Conservation (phyloP, 2,329 filamentous ascomycete genomes). For the Aaosphaeria pasadenensis region DNA sequence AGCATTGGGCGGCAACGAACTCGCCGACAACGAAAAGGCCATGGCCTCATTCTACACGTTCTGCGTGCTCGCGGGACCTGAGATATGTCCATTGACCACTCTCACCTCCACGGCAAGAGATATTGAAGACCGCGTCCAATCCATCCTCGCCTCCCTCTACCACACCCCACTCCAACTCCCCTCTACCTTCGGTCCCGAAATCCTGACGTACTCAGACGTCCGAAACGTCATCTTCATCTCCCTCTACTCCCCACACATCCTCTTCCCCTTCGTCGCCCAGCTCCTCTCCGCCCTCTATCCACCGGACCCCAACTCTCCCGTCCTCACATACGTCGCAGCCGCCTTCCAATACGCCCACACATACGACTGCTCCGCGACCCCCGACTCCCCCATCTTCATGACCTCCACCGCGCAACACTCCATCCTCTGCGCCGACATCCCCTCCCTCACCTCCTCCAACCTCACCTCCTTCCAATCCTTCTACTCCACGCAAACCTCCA, state of each 20-base stretch:
- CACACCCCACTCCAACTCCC: constrained; percentile 40
- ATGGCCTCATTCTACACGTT: constrained; percentile 44
- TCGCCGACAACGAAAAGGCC: constrained; percentile 44
- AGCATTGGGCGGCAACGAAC: constrained; percentile 38
- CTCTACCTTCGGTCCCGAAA: constrained; percentile 19
- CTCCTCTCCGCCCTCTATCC: constrained; percentile 35
- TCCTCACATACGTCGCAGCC: constrained; percentile 19
- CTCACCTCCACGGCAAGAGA: constrained; percentile 26
- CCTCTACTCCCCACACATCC: constrained; percentile 33
- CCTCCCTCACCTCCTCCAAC: constrained; percentile 25
- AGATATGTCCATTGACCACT: constrained; percentile 39
- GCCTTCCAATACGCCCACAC: constrained; percentile 15
- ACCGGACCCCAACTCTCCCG: constrained; percentile 17
- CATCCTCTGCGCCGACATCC: constrained; percentile 42
- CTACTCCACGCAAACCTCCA: constrained; percentile 27
- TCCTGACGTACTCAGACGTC: constrained; percentile 43
- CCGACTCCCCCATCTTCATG: constrained; percentile 5
- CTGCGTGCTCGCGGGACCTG: constrained; percentile 42
- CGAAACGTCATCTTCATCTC: constrained; percentile 33
- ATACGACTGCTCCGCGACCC: constrained; percentile 25
- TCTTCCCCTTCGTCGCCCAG: constrained; percentile 33
- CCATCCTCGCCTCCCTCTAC: constrained; percentile 36
- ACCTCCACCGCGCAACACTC: constrained; percentile 9
- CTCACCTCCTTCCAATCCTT: constrained; percentile 30
- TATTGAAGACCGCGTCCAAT: constrained; percentile 32